A percentile compares a stretch with the other conserved stretches of the same genome.
Conservation (phyloP, 768 basidiomycete species). For the Amanita rimosa region DNA sequence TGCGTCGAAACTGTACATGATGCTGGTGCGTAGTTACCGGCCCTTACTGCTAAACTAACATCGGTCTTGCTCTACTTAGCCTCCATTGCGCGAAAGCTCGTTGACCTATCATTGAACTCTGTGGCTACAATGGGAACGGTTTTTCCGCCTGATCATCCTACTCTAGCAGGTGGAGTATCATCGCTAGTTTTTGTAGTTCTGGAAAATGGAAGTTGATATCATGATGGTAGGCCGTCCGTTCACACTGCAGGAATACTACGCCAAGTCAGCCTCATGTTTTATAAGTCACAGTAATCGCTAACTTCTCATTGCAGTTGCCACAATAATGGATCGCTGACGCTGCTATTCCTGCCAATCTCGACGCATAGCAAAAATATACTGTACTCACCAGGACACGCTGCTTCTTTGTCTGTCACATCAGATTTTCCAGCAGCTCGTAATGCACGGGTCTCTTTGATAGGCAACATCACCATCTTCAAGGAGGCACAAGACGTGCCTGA, state of each 20-base stretch:
- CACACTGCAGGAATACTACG: slow-evolving; percentile 44
- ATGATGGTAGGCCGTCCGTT: slow-evolving; percentile 29
- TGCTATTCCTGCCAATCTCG: slow-evolving; percentile 44
- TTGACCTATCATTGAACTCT: slow-evolving; percentile 23
- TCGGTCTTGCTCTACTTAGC: slow-evolving; percentile 17
- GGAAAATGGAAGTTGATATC: not conserved
- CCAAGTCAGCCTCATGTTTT: slow-evolving; percentile 13
- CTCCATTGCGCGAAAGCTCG: slow-evolving; percentile 27
- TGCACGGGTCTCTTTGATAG: slow-evolving; percentile 38
- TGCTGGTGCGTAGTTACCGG: slow-evolving; percentile 24
- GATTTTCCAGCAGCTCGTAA: slow-evolving; percentile 28
- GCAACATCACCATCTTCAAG: slow-evolving; percentile 33
- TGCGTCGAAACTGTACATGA: slow-evolving; percentile 33
- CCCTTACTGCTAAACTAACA: not conserved
- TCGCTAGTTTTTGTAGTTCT: too few species aligned
- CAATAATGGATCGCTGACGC: slow-evolving; percentile 38
- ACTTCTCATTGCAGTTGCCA: slow-evolving; percentile 25
- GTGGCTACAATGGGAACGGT: slow-evolving; percentile 41
- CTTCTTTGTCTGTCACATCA: slow-evolving; percentile 32
- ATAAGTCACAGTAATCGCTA: too few species aligned
- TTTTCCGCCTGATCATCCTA: slow-evolving; percentile 29
- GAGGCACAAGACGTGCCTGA: slow-evolving; percentile 20
- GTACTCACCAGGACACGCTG: slow-evolving; percentile 23
- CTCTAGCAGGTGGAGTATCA: slow-evolving; percentile 22
- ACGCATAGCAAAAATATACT: slow-evolving; percentile 40